A percentile compares a stretch with the other conserved stretches of the same genome.
These are phyloP conservation scores for Botryotinia globosa DNA, from an alignment of 2,329 filamentous ascomycete genomes.

Conservation along the genomic window DNA sequence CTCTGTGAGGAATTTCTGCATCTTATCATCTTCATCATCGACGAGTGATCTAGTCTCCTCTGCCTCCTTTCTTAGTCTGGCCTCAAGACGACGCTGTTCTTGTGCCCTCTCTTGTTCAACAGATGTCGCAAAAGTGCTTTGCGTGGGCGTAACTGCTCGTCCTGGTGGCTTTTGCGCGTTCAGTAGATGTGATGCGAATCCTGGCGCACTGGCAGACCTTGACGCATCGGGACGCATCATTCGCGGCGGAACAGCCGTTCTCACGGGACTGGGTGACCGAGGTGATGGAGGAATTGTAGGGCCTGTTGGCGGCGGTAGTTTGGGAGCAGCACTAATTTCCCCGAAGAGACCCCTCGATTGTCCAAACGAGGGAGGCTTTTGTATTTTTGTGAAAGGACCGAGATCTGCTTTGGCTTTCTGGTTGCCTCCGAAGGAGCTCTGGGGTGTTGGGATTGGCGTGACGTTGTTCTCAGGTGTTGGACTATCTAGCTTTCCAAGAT, in stretches of 20 bases:
- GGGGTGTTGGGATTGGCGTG: slow-evolving; percentile 53
- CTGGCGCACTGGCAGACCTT: slow-evolving; percentile 60
- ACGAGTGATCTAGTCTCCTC: slow-evolving; percentile 57
- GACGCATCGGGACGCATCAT: slow-evolving; percentile 48
- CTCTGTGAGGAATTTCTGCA: slow-evolving; percentile 60
- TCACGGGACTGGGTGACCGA: slow-evolving; percentile 70
- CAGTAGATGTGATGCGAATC: slow-evolving; percentile 55
- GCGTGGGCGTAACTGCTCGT: slow-evolving; percentile 49
- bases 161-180: slow-evolving; percentile 46
- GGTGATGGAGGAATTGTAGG: slow-evolving; percentile 63
- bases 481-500: slow-evolving; percentile 62
- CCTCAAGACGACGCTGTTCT: slow-evolving; percentile 34
- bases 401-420: slow-evolving; percentile 41
- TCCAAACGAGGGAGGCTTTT: slow-evolving; percentile 45
- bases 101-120: slow-evolving; percentile 33
- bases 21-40: slow-evolving; percentile 68
- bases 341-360: slow-evolving; percentile 49
- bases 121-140: slow-evolving; percentile 29
- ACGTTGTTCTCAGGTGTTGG: slow-evolving; percentile 47
- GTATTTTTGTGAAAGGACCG: slow-evolving; percentile 45
- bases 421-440: slow-evolving; percentile 56
- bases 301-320: slow-evolving; percentile 51
- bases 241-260: slow-evolving; percentile 54
- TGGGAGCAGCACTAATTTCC: slow-evolving; percentile 51
- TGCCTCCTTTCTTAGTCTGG: slow-evolving; percentile 54